phyloP scores from a whole-genome alignment of 1,139 yeast genomes.

The Yamadazyma diospyri region DNA sequence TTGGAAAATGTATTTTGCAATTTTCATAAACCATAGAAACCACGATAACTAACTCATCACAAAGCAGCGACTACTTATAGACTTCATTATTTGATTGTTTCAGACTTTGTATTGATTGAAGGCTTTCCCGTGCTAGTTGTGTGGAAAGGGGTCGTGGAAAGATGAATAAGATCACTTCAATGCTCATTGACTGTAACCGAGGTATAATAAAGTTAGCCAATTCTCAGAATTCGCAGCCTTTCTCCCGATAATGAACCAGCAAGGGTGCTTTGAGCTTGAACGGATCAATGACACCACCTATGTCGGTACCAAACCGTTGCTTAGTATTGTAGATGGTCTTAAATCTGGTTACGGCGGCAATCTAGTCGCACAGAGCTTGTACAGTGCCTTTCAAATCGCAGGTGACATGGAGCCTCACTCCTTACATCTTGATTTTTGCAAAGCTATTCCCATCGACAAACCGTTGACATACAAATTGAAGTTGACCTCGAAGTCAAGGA shows the following conservation, averaged over 20 bases:
- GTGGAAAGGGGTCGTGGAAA: too few species aligned
- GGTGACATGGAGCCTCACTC: slow-evolving; percentile 32
- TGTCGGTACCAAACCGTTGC: background rate
- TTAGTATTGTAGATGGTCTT: background rate
- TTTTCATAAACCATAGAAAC: too few species aligned
- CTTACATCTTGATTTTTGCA: slow-evolving; percentile 36
- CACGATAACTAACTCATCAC: too few species aligned
- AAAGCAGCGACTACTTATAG: too few species aligned
- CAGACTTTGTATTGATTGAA: too few species aligned
- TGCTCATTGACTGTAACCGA: too few species aligned
- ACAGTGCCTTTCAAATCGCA: slow-evolving; percentile 28
- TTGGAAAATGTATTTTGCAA: too few species aligned
- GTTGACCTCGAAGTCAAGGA: slow-evolving; percentile 28
- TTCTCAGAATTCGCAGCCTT: too few species aligned
- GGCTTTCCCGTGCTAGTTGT: too few species aligned
- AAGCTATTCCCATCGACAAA: slow-evolving; percentile 29
- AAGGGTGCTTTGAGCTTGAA: background rate
- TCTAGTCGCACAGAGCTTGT: slow-evolving; percentile 36
- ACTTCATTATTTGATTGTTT: too few species aligned
- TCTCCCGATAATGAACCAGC: slow-evolving; percentile 4
- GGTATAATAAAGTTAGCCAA: too few species aligned
- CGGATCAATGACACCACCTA: background rate
- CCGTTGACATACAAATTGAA: slow-evolving; percentile 34
- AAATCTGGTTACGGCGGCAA: slow-evolving; percentile 29
- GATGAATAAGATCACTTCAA: too few species aligned